Conservation (phyloP, 2,329 filamentous ascomycete species). For the Monilinia fructigena region DNA sequence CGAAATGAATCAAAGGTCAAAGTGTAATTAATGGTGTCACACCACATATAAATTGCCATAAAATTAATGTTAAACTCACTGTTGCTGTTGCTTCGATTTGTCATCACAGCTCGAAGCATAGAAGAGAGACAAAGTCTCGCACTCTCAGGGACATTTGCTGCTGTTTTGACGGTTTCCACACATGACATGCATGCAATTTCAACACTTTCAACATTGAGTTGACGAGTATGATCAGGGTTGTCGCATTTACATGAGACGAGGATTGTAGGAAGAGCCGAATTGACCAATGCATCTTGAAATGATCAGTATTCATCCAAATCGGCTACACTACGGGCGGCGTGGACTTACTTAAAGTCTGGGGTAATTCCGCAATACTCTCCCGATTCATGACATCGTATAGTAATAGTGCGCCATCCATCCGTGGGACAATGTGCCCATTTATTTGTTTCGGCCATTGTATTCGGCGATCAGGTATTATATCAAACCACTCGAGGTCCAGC, state of each 20-base stretch:
- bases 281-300: slow-evolving; percentile 66
- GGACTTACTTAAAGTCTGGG: slow-evolving; percentile 74
- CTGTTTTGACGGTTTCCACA: slow-evolving; percentile 72
- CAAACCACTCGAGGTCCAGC: slow-evolving; percentile 64
- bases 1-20: slow-evolving; percentile 6
- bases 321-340: not conserved
- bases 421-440: slow-evolving; percentile 68
- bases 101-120: slow-evolving; percentile 70
- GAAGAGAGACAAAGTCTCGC: slow-evolving; percentile 73
- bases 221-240: slow-evolving; percentile 64
- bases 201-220: slow-evolving; percentile 68
- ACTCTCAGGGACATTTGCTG: slow-evolving; percentile 66
- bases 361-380: slow-evolving; percentile 71
- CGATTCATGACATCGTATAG: slow-evolving; percentile 85
- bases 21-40: slow-evolving; percentile 21
- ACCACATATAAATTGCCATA: slow-evolving; percentile 16
- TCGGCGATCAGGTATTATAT: slow-evolving; percentile 56
- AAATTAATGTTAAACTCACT: slow-evolving; percentile 53
- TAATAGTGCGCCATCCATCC: slow-evolving; percentile 78
- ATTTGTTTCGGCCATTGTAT: slow-evolving; percentile 68
- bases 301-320: slow-evolving; percentile 20
- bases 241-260: slow-evolving; percentile 92
- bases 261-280: slow-evolving; percentile 71
- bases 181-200: slow-evolving; percentile 67
- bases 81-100: slow-evolving; percentile 51